Evolutionary conservation across 164 flowering plant genomes (phyloP).

Genomic region (Buxus sempervirens): DNA sequence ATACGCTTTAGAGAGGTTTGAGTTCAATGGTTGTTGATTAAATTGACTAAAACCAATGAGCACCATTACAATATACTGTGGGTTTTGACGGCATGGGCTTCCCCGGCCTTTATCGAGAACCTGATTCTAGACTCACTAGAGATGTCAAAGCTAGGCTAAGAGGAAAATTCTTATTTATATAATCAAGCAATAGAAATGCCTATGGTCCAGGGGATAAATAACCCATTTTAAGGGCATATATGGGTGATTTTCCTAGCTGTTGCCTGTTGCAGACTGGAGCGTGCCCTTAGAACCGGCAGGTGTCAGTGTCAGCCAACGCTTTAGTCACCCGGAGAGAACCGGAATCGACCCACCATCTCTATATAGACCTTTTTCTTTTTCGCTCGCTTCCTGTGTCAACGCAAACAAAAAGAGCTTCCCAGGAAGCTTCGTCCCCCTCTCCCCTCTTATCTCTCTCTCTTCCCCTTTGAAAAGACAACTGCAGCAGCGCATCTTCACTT

Average conservation of each 20-base stretch:
- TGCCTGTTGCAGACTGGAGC: not conserved
- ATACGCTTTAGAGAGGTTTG: no score
- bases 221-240: no score
- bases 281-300: conserved; percentile 8
- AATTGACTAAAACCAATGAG: no score
- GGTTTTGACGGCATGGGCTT: not conserved
- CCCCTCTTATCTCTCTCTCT: not conserved
- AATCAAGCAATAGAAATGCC: not conserved
- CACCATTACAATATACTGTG: no score
- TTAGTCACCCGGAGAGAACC: not conserved
- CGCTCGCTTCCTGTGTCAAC: conserved; percentile 19
- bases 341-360: conserved; percentile 6
- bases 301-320: conserved; percentile 6
- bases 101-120: not conserved
- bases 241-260: no score
- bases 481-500: conserved; percentile 1
- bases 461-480: not conserved
- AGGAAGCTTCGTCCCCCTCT: conserved; percentile 27
- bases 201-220: not conserved
- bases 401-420: conserved; percentile 33
- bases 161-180: no score
- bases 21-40: no score
- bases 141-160: not conserved
- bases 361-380: not conserved
- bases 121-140: not conserved